Base-by-base conservation (phyloP, 371 early-diverging fungal species). In the Saksenaea vasiformis region DNA sequence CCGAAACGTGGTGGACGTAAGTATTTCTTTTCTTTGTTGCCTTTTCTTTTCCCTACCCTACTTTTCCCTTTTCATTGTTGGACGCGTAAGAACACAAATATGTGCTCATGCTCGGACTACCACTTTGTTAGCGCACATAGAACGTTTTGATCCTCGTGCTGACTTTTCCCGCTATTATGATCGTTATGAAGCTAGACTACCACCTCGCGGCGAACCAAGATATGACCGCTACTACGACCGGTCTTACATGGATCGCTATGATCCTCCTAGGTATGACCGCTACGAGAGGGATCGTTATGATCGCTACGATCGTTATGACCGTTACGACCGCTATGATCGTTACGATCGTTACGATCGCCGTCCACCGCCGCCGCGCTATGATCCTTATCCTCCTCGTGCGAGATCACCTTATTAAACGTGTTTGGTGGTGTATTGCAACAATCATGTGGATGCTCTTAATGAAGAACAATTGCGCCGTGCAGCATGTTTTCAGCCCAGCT, bases 341-440 rank as follows among this genome's bases (percentile, higher is more conserved):
- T 82, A 85, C 58, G 85, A 85, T 59, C 84, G 87, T 58, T 85
- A 82, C 76, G 83, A 82, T 62, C 76, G 83, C 59, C 83, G 83
- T 37, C 78, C 83, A 24, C 83, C 80, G 58, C 80, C 80, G 54
- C 76, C 79, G 51, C 69, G 83, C 71, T 82, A 79, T 73, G 83
- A 83, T 57, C 80, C 83, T 60, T 83, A 83, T 58, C 76, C 82
- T 67, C 80, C 82, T 64, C 82, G 82, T 66, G 71, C 79, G 24
- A 68, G 82, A 67, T 82, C 82, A 64, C 82, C 82, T 67, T 82
- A 82, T 56, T 82, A 80, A 47, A 47, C 51, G 22, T 47, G 51
- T 47, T 47, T 26, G 8, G 22, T 47, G 51, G 51, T 47, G 51
- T 47, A 22, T 47, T 47, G 51, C 51, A 47, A 22, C 51, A 22